phyloP scores from a whole-genome alignment of 345 rosid genomes.

The Rhizophora mangle region DNA sequence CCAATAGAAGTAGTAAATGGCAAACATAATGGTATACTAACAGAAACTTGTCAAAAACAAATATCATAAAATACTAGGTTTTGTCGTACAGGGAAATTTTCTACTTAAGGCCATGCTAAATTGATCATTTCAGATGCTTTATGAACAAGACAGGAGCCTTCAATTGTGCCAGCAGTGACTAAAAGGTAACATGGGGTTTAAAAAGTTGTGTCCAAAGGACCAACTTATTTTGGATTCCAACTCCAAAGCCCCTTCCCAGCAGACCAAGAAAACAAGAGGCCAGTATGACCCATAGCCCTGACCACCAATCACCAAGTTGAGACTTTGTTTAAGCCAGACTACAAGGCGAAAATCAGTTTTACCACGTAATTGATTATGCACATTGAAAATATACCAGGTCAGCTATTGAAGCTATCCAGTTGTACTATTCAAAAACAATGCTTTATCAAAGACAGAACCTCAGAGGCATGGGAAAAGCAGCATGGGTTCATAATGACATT shows the following conservation, averaged over 20 bases:
- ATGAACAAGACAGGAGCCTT: not conserved
- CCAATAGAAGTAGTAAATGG: not conserved
- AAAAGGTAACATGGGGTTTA: not conserved
- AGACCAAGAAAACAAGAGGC: not conserved
- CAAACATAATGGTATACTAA: not conserved
- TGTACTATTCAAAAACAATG: not conserved
- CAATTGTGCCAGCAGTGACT: not conserved
- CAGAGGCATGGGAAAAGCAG: not conserved
- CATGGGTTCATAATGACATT: no score
- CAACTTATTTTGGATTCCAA: not conserved
- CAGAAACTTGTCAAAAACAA: no score
- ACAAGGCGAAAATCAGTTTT: no score
- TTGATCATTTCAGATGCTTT: not conserved
- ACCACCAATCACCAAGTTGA: not conserved
- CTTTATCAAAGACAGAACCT: not conserved
- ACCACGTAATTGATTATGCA: no score
- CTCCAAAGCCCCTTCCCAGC: not conserved
- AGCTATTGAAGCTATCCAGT: not conserved
- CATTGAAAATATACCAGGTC: no score
- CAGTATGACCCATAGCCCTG: not conserved
- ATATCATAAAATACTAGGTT: no score
- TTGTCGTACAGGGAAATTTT: no score
- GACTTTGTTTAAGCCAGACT: not conserved
- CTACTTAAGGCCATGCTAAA: not conserved
- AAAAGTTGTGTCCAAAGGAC: conserved; percentile 2